Evolutionary conservation across 768 basidiomycete species (phyloP).

Genomic region (Fistulinella prunicolor): DNA sequence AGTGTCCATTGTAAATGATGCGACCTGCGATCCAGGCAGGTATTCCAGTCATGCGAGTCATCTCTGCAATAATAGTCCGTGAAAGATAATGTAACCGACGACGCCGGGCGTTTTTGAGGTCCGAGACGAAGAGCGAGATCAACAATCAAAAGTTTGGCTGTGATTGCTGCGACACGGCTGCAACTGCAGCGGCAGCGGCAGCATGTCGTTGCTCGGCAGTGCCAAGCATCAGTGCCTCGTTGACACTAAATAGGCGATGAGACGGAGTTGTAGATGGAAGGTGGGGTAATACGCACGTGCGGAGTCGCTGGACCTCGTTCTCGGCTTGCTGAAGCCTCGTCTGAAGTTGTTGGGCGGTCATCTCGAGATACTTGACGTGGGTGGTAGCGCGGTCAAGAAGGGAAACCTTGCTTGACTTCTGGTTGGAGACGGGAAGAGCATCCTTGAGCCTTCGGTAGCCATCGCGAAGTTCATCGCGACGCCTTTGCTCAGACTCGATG

Average conservation of each 20-base stretch:
- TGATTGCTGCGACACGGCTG: slow-evolving; percentile 46
- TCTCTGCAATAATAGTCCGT: slow-evolving; percentile 38
- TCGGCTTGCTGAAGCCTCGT: slow-evolving; percentile 75
- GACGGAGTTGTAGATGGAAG: not conserved
- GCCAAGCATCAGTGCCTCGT: slow-evolving; percentile 87
- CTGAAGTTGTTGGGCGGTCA: slow-evolving; percentile 72
- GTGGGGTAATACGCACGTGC: slow-evolving; percentile 40
- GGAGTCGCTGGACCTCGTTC: slow-evolving; percentile 75
- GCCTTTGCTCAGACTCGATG: slow-evolving; percentile 90
- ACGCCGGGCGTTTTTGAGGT: slow-evolving; percentile 25
- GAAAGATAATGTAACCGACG: slow-evolving; percentile 38
- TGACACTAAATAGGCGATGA: slow-evolving; percentile 46
- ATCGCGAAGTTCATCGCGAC: slow-evolving; percentile 89
- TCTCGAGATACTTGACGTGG: slow-evolving; percentile 85
- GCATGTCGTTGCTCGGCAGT: slow-evolving; percentile 72
- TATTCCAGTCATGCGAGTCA: slow-evolving; percentile 42
- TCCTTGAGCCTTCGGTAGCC: slow-evolving; percentile 91
- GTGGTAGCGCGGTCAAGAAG: slow-evolving; percentile 85
- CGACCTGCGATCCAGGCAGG: slow-evolving; percentile 59
- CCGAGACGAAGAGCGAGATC: slow-evolving; percentile 11
- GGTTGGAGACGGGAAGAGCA: slow-evolving; percentile 83
- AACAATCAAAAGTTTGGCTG: slow-evolving; percentile 46
- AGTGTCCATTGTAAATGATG: slow-evolving; percentile 50
- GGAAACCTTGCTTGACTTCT: slow-evolving; percentile 91
- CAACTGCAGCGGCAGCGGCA: slow-evolving; percentile 52